These are phyloP conservation scores for Zychaea mexicana DNA, from an alignment of 371 early-diverging fungal species.

Conservation along the genomic window DNA sequence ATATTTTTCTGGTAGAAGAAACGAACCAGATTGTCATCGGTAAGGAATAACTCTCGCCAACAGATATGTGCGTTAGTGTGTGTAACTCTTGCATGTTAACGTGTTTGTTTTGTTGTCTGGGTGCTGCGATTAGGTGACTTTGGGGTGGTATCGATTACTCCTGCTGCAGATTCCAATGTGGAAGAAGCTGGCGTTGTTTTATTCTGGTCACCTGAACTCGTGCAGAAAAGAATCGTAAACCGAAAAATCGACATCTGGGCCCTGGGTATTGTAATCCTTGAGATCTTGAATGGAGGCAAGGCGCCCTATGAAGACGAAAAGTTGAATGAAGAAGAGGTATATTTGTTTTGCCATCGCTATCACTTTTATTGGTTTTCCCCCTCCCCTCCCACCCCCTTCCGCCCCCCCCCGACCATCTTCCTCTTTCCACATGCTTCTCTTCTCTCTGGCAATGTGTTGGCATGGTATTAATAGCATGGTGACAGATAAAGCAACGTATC, in stretches of 20 bases:
- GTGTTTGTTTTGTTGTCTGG: background rate
- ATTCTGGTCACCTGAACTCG: conserved; percentile 57
- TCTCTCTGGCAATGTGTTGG: background rate
- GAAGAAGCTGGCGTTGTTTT: conserved; percentile 58
- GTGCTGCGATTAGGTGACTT: conserved; percentile 46
- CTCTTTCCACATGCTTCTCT: background rate
- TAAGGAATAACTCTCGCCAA: conserved; percentile 11
- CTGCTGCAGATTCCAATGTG: conserved; percentile 47
- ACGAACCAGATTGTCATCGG: conserved; percentile 47
- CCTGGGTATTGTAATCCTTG: conserved; percentile 50
- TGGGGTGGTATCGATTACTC: conserved; percentile 52
- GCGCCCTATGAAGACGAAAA: conserved; percentile 57
- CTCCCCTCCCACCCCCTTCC: background rate
- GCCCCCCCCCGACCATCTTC: background rate
- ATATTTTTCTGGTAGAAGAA: conserved; percentile 46
- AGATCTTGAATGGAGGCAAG: conserved; percentile 48
- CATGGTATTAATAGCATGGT: background rate
- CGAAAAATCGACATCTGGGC: conserved; percentile 54
- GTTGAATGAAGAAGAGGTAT: conserved; percentile 49
- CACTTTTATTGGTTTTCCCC: conserved; percentile 3
- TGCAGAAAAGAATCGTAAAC: conserved; percentile 46
- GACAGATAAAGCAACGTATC: conserved; percentile 52
- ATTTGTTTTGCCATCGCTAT: background rate
- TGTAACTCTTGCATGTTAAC: no score
- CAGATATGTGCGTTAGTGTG: no score